These are phyloP conservation scores for Fomitiporia mediterranea DNA, from an alignment of 1,284 basidiomycete species.

Conservation along the genomic window DNA sequence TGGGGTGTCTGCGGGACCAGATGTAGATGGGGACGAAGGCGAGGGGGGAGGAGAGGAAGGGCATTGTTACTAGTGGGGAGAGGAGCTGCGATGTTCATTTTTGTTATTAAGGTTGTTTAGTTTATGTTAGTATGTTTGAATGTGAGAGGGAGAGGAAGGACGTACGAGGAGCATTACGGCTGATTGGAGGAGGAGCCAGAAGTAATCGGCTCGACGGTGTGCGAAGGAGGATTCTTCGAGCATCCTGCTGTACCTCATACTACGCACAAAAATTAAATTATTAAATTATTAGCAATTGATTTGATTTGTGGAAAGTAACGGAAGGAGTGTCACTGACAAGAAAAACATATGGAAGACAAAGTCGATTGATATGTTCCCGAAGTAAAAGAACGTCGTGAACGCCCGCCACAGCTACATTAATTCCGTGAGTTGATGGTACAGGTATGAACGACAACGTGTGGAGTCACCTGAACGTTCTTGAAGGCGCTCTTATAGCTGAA, in stretches of 20 bases:
- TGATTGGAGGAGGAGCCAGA: conserved; percentile 85
- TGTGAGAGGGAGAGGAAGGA: conserved; percentile 16
- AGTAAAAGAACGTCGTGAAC: conserved; percentile 93
- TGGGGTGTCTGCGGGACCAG: conserved; percentile 92
- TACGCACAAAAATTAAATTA: conserved; percentile 28
- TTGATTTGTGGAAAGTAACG: too few species aligned
- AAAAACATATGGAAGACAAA: conserved; percentile 98
- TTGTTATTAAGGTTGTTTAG: too few species aligned
- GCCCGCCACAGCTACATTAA: conserved; percentile 75
- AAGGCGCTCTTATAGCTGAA: conserved; percentile 86
- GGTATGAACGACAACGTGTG: neutral
- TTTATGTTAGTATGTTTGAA: conserved; percentile 6
- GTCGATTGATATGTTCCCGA: conserved; percentile 90
- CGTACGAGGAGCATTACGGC: conserved; percentile 78
- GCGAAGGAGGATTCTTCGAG: conserved; percentile 95
- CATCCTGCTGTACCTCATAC: conserved; percentile 95
- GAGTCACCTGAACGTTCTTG: conserved; percentile 70
- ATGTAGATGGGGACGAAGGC: conserved; percentile 95
- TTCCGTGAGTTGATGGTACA: neutral
- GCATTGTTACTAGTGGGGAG: conserved; percentile 84
- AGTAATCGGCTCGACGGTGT: conserved; percentile 87
- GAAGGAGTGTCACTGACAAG: conserved; percentile 70
- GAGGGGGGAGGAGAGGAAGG: conserved; percentile 84
- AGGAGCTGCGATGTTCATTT: conserved; percentile 57
- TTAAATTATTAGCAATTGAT: conserved; percentile 1